Base-by-base conservation (phyloP, 73 alveolate genomes). In the Paraurostyla sp. region DNA sequence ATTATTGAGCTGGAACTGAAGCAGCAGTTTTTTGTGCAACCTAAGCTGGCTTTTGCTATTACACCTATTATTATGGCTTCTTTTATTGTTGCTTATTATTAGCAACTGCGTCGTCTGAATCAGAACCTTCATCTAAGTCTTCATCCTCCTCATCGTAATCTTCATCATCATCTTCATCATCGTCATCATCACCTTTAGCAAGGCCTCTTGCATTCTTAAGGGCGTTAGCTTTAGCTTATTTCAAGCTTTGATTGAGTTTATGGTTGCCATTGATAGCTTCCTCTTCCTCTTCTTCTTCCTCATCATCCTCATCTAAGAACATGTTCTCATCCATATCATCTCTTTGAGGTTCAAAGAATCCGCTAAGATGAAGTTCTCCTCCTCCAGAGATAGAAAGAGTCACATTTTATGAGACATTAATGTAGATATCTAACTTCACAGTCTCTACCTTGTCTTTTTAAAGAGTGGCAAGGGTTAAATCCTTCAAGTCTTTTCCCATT, bases 301-400 rank as follows among this genome's bases (percentile, higher is more conserved):
- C 97, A 27, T 57, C 87, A n/a, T 89, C 95, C 18, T 71, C 92
- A 11, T 59, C 95, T 2, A 76, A 59, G 36, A 45, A 81, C 35
- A 56, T 41, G 51, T 69, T 32, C 83, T 62, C 86, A 33, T 56
- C 97, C 45, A 81, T 50, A 52, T 80, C 88, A 29, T 88, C 96
- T 33, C 92, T 83, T 29, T 92, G 89, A 36, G 97, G 97, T 63
- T 93, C 97, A 52, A 87, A 69, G 89, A 89, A 93, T 0, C 97
- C 97, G 27, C 91, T 51, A 29, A 93, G 87, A 52, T 93, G 97
- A 71, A 90, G 92, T 45, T 80, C 91, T 20, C 91, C 88, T 35
- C 62, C 69, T 29, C 97, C 97, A 60, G 85, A 63, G 48, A 90
- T 83, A 42, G 88, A 82, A 42, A 93, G 82, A 29, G 92, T 83